A percentile compares a stretch with the other conserved stretches of the same genome.
phyloP scores from a whole-genome alignment of 306 rosid species.

The Inga laurina region DNA sequence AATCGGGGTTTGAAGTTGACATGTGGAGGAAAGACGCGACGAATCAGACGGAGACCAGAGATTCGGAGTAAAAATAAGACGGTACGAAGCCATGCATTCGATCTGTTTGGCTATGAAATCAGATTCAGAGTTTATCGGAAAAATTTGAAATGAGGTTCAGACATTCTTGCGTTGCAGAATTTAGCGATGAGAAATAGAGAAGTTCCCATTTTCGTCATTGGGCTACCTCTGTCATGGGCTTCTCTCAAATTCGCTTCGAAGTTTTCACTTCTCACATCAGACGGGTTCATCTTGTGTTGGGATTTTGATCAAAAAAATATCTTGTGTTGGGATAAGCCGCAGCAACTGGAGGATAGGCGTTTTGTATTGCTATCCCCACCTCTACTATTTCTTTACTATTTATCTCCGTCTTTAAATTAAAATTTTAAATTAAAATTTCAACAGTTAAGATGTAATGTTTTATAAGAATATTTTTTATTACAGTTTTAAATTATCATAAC shows the following conservation, averaged over 20 bases:
- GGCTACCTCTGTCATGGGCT: too few relatives aligned
- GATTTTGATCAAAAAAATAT: too few relatives aligned
- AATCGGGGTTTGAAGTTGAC: background rate
- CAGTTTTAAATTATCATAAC: too few relatives aligned
- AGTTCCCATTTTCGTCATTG: background rate
- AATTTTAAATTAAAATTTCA: too few relatives aligned
- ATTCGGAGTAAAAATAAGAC: background rate
- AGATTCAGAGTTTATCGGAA: background rate
- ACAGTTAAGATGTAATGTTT: too few relatives aligned
- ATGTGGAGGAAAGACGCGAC: background rate
- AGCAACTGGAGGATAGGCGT: too few relatives aligned
- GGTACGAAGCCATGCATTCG: constrained; percentile 19
- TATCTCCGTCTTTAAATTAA: too few relatives aligned
- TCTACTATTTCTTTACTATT: too few relatives aligned
- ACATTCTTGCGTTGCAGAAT: background rate
- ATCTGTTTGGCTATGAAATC: background rate
- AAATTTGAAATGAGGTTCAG: background rate
- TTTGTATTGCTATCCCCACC: too few relatives aligned
- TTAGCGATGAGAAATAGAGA: background rate
- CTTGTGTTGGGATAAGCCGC: too few relatives aligned
- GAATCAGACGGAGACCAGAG: background rate
- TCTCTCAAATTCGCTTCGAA: background rate
- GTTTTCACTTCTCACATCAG: background rate
- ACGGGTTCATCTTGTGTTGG: background rate
- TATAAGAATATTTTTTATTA: too few relatives aligned